These are phyloP conservation scores for Pittosporum tobira DNA, from an alignment of 129 eudicot species.

Conservation along the genomic window DNA sequence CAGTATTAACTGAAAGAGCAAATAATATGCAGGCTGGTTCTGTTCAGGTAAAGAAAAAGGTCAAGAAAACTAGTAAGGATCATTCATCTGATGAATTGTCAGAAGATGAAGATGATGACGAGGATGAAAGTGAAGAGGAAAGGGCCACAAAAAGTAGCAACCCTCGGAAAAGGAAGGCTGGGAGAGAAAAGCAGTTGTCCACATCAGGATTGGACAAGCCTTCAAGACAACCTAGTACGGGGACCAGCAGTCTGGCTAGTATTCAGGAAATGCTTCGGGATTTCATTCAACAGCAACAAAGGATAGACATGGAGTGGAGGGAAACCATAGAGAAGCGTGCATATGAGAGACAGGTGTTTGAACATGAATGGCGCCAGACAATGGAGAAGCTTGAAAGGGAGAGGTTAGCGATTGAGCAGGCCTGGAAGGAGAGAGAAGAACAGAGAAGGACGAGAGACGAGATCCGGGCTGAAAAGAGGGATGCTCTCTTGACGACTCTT, in stretches of 20 bases:
- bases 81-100: constrained; percentile 42
- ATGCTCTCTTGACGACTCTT: constrained; percentile 56
- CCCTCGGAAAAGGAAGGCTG: constrained; percentile 34
- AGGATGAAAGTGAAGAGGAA: constrained; percentile 25
- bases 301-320: constrained; percentile 62
- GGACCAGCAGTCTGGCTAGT: constrained; percentile 10
- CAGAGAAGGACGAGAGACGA: constrained; percentile 63
- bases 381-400: constrained; percentile 74
- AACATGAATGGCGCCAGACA: constrained; percentile 64
- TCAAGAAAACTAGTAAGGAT: constrained; percentile 20
- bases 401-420: constrained; percentile 46
- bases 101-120: constrained; percentile 29
- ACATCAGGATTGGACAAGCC: constrained; percentile 16
- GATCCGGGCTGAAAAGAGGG: constrained; percentile 67
- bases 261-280: constrained; percentile 42
- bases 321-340: constrained; percentile 51
- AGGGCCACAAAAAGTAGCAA: constrained; percentile 8
- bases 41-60: constrained; percentile 27
- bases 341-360: constrained; percentile 49
- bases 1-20: constrained; percentile 37
- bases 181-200: constrained; percentile 32
- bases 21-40: constrained; percentile 30
- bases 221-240: constrained; percentile 5
- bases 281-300: constrained; percentile 56
- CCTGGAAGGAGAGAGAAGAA: constrained; percentile 75